A percentile compares a stretch with the other conserved stretches of the same genome.
phyloP scores from a whole-genome alignment of 2,329 filamentous ascomycete species.

The Aspergillus ibericus region DNA sequence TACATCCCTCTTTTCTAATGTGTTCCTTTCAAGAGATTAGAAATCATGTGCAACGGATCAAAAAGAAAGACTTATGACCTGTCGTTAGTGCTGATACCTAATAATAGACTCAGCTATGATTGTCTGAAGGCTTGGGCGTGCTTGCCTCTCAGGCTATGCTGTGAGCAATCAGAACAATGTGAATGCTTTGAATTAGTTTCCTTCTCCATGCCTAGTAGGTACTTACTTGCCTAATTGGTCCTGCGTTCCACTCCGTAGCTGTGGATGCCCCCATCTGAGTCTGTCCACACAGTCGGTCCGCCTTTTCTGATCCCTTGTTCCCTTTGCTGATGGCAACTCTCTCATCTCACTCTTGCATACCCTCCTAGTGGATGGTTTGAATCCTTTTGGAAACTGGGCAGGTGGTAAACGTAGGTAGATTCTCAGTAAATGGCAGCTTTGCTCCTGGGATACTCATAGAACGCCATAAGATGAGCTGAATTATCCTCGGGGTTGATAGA shows the following conservation, averaged over 20 bases:
- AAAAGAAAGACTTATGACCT: slow-evolving; percentile 25
- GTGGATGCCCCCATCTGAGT: not conserved
- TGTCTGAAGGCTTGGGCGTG: slow-evolving; percentile 18
- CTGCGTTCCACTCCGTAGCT: not conserved
- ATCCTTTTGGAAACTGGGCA: not conserved
- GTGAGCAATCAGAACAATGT: not conserved
- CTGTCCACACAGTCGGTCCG: not conserved
- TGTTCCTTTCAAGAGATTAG: slow-evolving; percentile 21
- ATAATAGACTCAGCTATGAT: slow-evolving; percentile 30
- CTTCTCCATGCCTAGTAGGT: not conserved
- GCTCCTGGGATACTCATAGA: not conserved
- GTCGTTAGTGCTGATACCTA: slow-evolving; percentile 31
- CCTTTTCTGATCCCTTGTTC: not conserved
- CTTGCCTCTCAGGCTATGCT: not conserved
- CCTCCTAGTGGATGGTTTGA: not conserved
- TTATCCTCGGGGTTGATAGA: not conserved
- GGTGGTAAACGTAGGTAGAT: not conserved
- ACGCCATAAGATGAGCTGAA: not conserved
- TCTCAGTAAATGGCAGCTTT: not conserved
- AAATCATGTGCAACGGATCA: slow-evolving; percentile 29
- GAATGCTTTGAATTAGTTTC: not conserved
- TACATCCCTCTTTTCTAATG: slow-evolving; percentile 10
- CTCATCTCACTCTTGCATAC: not conserved
- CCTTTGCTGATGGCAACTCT: not conserved
- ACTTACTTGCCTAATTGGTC: not conserved